Evolutionary conservation across 257 asterid genomes (phyloP).

Genomic region (Nicotiana obtusifolia): DNA sequence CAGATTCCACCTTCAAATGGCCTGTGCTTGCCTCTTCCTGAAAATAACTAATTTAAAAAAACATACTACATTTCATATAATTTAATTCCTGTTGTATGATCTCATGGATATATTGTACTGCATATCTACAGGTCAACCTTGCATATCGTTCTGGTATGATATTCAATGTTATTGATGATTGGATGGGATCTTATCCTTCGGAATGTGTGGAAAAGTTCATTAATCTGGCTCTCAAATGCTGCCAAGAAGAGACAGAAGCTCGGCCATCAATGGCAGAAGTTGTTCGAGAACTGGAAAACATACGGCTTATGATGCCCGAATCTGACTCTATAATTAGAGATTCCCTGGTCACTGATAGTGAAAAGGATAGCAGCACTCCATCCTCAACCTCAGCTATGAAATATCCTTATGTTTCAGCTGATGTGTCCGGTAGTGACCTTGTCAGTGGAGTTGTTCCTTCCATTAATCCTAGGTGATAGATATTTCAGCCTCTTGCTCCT

Average conservation of each 20-base stretch:
- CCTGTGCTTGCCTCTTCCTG: not conserved
- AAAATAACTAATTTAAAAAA: not conserved
- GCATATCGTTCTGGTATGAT: conserved; percentile 60
- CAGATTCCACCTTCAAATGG: not conserved
- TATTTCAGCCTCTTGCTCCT: not conserved
- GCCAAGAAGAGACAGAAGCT: conserved; percentile 51
- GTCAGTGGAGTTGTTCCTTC: conserved; percentile 53
- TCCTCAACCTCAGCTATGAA: conserved; percentile 37
- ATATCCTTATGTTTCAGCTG: conserved; percentile 37
- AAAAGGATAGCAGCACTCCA: conserved; percentile 23
- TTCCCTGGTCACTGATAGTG: conserved; percentile 23
- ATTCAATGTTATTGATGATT: conserved; percentile 58
- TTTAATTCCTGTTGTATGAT: not conserved
- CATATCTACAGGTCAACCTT: conserved; percentile 49
- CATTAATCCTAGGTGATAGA: conserved; percentile 54
- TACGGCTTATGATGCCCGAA: conserved; percentile 60
- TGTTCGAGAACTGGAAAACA: conserved; percentile 60
- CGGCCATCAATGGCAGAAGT: conserved; percentile 72
- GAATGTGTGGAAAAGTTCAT: conserved; percentile 61
- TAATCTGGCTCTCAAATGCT: conserved; percentile 60
- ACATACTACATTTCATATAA: not conserved
- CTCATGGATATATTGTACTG: not conserved
- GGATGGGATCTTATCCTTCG: conserved; percentile 70
- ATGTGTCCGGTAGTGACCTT: conserved; percentile 63
- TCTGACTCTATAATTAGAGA: conserved; percentile 34